Evolutionary conservation across 352 stramenopile species (phyloP).

Genomic region (Globisporangium abappressorium): DNA sequence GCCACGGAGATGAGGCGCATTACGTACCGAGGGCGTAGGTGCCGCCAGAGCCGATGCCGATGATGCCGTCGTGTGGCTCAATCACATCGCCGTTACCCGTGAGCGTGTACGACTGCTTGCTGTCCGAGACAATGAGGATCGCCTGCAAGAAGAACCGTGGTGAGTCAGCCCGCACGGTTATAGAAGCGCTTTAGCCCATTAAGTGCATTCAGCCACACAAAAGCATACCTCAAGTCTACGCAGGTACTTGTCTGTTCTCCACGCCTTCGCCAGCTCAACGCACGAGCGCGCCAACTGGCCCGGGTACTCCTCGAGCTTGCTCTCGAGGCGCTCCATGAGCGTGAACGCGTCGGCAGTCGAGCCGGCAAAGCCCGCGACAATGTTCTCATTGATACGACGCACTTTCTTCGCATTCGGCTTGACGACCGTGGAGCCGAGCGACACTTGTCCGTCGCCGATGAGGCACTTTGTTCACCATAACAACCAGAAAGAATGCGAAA

Average conservation of each 20-base stretch:
- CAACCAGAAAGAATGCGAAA: not conserved
- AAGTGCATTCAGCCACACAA: not conserved
- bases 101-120: slow-evolving; percentile 95
- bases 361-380: slow-evolving; percentile 96
- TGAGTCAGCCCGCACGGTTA: not conserved
- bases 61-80: slow-evolving; percentile 95
- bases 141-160: slow-evolving; percentile 22
- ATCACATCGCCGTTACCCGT: slow-evolving; percentile 98
- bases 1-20: not conserved
- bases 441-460: slow-evolving; percentile 98
- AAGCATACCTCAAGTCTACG: slow-evolving; percentile 88
- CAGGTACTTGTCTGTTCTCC: slow-evolving; percentile 99
- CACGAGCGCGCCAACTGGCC: slow-evolving; percentile 95
- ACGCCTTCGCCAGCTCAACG: slow-evolving; percentile 99
- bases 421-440: slow-evolving; percentile 92
- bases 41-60: slow-evolving; percentile 92
- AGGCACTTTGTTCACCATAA: slow-evolving; percentile 59
- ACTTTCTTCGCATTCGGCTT: slow-evolving; percentile 99
- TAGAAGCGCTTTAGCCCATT: not conserved
- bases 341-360: slow-evolving; percentile 98
- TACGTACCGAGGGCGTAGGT: slow-evolving; percentile 91
- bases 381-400: slow-evolving; percentile 92
- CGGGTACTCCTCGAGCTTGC: slow-evolving; percentile 97
- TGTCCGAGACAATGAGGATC: slow-evolving; percentile 94
- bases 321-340: slow-evolving; percentile 97